Conservation (phyloP, 257 asterid genomes). For the Leonotis leonurus region DNA sequence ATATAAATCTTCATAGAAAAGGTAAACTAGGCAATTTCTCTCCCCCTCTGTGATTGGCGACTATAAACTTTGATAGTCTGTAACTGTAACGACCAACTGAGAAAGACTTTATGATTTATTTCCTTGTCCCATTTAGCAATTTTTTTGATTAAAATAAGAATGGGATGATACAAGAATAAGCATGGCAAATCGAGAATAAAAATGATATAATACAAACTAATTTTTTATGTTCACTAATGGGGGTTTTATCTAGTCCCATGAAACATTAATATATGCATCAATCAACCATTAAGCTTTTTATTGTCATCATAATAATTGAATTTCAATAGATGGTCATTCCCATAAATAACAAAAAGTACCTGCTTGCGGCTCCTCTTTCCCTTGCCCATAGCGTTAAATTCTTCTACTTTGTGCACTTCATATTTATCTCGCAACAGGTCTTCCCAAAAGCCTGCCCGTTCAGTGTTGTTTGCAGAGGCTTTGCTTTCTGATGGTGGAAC, state of each 20-base stretch:
- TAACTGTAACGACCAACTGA: neutral
- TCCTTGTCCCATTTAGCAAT: neutral
- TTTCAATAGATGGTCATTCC: neutral
- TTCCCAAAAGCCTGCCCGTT: conserved; percentile 79
- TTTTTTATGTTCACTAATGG: neutral
- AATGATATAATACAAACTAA: neutral
- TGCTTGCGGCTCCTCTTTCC: conserved; percentile 94
- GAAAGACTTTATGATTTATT: neutral
- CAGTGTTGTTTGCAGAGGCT: conserved; percentile 58
- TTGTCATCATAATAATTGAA: neutral
- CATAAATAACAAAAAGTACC: conserved; percentile 34
- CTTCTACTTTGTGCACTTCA: conserved; percentile 82
- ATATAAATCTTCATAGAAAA: neutral
- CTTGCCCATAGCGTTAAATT: conserved; percentile 86
- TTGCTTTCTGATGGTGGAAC: conserved; percentile 45
- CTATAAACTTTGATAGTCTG: neutral
- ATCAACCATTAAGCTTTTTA: neutral
- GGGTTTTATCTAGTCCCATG: neutral
- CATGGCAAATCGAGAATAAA: neutral
- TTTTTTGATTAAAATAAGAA: neutral
- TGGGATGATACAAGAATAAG: neutral
- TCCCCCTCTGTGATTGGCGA: neutral
- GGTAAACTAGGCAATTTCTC: neutral
- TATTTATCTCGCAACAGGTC: conserved; percentile 78
- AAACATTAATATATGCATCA: neutral